Evolutionary conservation across 805 yeast genomes (phyloP).

Genomic region (Kodamaea hsintzibuensis): DNA sequence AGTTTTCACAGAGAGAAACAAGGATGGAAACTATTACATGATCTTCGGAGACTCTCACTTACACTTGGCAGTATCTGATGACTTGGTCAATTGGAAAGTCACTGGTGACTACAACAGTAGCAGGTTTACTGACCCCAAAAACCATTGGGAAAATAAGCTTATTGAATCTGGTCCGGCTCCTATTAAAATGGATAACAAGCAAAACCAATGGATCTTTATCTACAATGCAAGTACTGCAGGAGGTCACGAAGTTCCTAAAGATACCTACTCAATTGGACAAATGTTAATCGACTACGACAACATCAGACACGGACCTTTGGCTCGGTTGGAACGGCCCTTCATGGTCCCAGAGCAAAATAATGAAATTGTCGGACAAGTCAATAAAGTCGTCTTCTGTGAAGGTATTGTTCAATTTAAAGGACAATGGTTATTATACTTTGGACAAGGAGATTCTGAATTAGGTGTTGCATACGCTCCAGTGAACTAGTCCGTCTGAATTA

Average conservation of each 20-base stretch:
- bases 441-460: slow-evolving; percentile 44
- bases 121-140: slow-evolving; percentile 29
- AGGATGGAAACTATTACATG: slow-evolving; percentile 42
- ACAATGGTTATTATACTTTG: slow-evolving; percentile 42
- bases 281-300: slow-evolving; percentile 44
- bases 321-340: slow-evolving; percentile 37
- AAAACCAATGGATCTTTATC: slow-evolving; percentile 37
- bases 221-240: slow-evolving; percentile 43
- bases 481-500: not conserved
- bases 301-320: slow-evolving; percentile 35
- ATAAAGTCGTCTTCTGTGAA: slow-evolving; percentile 44
- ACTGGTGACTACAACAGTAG: slow-evolving; percentile 19
- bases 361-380: slow-evolving; percentile 41
- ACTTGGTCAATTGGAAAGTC: slow-evolving; percentile 35
- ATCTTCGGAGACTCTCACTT: slow-evolving; percentile 45
- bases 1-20: slow-evolving; percentile 30
- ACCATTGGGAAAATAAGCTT: slow-evolving; percentile 34
- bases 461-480: slow-evolving; percentile 39
- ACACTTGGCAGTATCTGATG: slow-evolving; percentile 37
- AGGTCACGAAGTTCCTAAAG: slow-evolving; percentile 27
- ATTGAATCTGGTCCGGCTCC: slow-evolving; percentile 47
- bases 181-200: slow-evolving; percentile 30
- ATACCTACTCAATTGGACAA: slow-evolving; percentile 38
- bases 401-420: slow-evolving; percentile 44
- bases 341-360: slow-evolving; percentile 35